phyloP scores from a whole-genome alignment of 495 filamentous ascomycete genomes.

The Penicillium silybi region DNA sequence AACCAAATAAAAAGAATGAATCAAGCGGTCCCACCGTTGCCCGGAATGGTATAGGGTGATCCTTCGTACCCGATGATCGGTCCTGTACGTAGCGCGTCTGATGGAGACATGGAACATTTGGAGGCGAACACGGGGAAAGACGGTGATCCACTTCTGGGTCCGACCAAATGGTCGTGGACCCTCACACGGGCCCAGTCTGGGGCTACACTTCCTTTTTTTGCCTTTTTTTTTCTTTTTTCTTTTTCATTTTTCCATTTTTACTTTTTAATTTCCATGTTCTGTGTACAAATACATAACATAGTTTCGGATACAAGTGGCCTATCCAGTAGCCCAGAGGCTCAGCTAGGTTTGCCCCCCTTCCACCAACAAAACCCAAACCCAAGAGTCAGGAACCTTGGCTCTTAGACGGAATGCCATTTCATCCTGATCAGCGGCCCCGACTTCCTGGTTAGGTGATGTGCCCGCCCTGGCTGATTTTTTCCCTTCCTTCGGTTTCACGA shows the following conservation, averaged over 20 bases:
- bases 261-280: no score
- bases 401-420: conserved; percentile 21
- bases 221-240: conserved; percentile 11
- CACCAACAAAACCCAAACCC: background rate
- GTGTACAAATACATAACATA: no score
- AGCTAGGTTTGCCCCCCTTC: background rate
- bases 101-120: conserved; percentile 15
- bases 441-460: conserved; percentile 11
- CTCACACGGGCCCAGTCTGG: conserved; percentile 20
- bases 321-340: no score
- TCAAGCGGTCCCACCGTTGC: conserved; percentile 28
- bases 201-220: conserved; percentile 8
- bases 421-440: conserved; percentile 27
- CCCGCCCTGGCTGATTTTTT: conserved; percentile 10
- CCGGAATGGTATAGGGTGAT: conserved; percentile 9
- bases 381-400: conserved; percentile 21
- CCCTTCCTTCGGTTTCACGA: conserved; percentile 5
- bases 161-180: background rate
- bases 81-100: conserved; percentile 11
- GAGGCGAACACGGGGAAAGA: conserved; percentile 20
- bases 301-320: background rate
- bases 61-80: conserved; percentile 17
- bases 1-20: conserved; percentile 25
- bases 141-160: background rate
- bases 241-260: background rate